These are phyloP conservation scores for Aspergillus sp. DNA, from an alignment of 2,329 filamentous ascomycete genomes.

Conservation along the genomic window DNA sequence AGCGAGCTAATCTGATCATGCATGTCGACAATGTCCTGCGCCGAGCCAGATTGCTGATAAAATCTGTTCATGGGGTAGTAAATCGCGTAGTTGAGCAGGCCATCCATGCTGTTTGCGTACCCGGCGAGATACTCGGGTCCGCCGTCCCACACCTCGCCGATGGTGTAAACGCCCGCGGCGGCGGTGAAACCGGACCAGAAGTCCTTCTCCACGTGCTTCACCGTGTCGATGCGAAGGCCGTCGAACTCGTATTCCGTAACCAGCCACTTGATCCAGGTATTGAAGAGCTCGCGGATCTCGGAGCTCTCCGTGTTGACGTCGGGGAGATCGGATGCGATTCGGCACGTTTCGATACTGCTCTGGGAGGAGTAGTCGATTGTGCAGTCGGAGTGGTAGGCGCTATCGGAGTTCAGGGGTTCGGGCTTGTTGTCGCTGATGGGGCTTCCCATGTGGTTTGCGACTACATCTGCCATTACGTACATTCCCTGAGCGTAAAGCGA, in stretches of 20 bases:
- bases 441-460: slow-evolving; percentile 58
- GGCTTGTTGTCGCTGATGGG: slow-evolving; percentile 59
- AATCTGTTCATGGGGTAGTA: slow-evolving; percentile 51
- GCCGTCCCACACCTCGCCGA: slow-evolving; percentile 54
- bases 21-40: slow-evolving; percentile 37
- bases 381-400: slow-evolving; percentile 66
- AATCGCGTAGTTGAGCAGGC: slow-evolving; percentile 56
- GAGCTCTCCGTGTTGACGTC: slow-evolving; percentile 63
- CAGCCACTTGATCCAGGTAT: slow-evolving; percentile 63
- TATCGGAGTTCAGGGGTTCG: slow-evolving; percentile 59
- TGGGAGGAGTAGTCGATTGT: slow-evolving; percentile 59
- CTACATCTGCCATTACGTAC: slow-evolving; percentile 66
- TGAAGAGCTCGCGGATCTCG: slow-evolving; percentile 55
- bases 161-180: slow-evolving; percentile 51
- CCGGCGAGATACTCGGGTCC: slow-evolving; percentile 47
- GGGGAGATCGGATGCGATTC: slow-evolving; percentile 61
- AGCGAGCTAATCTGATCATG: slow-evolving; percentile 40
- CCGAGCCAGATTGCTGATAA: background rate
- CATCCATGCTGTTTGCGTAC: slow-evolving; percentile 52
- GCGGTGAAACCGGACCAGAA: slow-evolving; percentile 51
- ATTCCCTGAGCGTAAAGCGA: slow-evolving; percentile 43
- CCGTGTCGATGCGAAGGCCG: slow-evolving; percentile 58
- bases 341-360: slow-evolving; percentile 53
- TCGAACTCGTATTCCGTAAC: slow-evolving; percentile 62
- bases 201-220: slow-evolving; percentile 52